These are phyloP conservation scores for Geotrichum ghanense DNA, from an alignment of 805 yeast species.

Conservation along the genomic window DNA sequence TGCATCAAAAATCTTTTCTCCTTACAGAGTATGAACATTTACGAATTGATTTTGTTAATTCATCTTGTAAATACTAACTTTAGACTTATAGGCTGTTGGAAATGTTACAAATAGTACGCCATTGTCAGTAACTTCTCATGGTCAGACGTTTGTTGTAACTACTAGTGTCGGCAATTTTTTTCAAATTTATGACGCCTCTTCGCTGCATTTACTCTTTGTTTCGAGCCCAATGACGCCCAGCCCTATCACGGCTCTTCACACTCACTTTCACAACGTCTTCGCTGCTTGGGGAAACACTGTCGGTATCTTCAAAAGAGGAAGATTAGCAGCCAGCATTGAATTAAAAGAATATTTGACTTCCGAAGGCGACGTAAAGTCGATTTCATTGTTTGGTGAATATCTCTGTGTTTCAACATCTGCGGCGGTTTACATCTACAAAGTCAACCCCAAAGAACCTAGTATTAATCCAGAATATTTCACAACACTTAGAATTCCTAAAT, in stretches of 20 bases:
- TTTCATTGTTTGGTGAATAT: conserved; percentile 68
- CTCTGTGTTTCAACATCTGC: conserved; percentile 44
- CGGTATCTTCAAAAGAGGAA: conserved; percentile 78
- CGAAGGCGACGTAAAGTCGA: conserved; percentile 29
- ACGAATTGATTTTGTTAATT: no score
- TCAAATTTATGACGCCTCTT: conserved; percentile 85
- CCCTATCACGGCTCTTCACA: conserved; percentile 57
- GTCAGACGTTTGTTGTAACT: conserved; percentile 75
- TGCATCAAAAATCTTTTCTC: conserved; percentile 61
- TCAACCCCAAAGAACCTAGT: conserved; percentile 31
- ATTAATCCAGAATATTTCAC: conserved; percentile 57
- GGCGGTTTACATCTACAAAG: conserved; percentile 45
- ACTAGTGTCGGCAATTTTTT: conserved; percentile 84
- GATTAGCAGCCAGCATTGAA: conserved; percentile 33
- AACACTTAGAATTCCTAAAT: conserved; percentile 41
- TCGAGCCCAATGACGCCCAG: conserved; percentile 66
- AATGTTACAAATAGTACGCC: conserved; percentile 81
- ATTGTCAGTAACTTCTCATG: conserved; percentile 79
- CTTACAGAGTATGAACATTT: conserved; percentile 48
- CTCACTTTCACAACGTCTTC: conserved; percentile 76
- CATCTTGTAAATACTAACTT: conserved; percentile 6
- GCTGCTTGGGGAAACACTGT: conserved; percentile 62
- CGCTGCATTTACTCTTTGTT: conserved; percentile 73
- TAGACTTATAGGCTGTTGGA: conserved; percentile 40
- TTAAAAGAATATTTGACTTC: not conserved